Evolutionary conservation across 1,284 basidiomycete species (phyloP).

Genomic region (Vanrija pseudolonga): DNA sequence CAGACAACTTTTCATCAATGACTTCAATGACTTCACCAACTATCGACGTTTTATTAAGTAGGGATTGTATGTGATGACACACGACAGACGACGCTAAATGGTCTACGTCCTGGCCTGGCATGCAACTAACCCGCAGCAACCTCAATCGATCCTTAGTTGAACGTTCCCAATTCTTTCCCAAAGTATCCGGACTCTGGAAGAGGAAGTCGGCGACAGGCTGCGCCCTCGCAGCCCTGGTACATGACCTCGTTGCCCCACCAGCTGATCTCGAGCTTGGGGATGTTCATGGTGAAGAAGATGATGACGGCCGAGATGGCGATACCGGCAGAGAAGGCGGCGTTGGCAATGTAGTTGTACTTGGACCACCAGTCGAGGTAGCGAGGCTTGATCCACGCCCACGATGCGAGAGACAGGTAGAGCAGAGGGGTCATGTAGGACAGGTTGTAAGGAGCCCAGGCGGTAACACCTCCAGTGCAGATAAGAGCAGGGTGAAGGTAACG

Average conservation of each 20-base stretch:
- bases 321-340: slow-evolving; percentile 41
- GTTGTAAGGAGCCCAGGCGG: slow-evolving; percentile 25
- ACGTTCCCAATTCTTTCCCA: slow-evolving; percentile 10
- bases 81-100: no score
- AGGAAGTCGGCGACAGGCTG: slow-evolving; percentile 6
- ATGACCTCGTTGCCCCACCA: slow-evolving; percentile 24
- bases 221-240: slow-evolving; percentile 12
- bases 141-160: not conserved
- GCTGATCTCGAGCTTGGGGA: slow-evolving; percentile 6
- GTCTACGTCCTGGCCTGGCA: no score
- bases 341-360: slow-evolving; percentile 41
- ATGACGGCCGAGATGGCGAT: slow-evolving; percentile 37
- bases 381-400: slow-evolving; percentile 30
- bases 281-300: slow-evolving; percentile 34
- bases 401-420: slow-evolving; percentile 20
- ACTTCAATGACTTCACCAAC: no score
- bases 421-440: slow-evolving; percentile 36
- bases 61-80: no score
- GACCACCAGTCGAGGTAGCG: slow-evolving; percentile 38
- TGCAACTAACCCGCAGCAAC: no score
- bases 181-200: slow-evolving; percentile 18
- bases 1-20: no score
- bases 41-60: no score
- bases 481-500: slow-evolving; percentile 9
- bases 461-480: slow-evolving; percentile 3